Evolutionary conservation across 148 eudicot genomes (phyloP), one percentile per base, ranked within the genome.

Genomic region (Limonium bicolor): DNA sequence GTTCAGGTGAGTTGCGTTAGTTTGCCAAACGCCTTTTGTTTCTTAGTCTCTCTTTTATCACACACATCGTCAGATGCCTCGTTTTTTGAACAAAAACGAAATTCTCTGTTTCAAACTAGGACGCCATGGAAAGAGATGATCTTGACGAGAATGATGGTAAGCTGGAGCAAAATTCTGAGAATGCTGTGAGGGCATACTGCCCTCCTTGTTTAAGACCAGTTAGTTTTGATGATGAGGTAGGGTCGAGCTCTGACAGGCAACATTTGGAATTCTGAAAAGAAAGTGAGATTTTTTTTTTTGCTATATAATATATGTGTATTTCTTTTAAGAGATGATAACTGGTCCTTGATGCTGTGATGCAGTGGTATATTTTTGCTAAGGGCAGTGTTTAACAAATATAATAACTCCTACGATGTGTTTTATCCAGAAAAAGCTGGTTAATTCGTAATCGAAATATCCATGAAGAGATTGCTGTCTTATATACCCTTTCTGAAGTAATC

Each of bases 181-280:
- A 67, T 27, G 92, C 92, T 5, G 56, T 72, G 11, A 62, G 57
- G 20, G 82, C 86, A 22, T 85, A 80, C 56, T 54, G 71, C 41
- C 82, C 92, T 41, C 95, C 95, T 4, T 80, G 69, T 56, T 64
- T 85, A 62, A 48, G 52, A 38, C 82, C 86, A 3, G 35, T 59
- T 36, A 49, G 60, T 50, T 36, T 43, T 19, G 15, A 44, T 12
- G 64, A 57, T 12, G 64, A 57, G 31, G 71, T 34, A 39, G 85
- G 64, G 59, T 72, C 86, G 15, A 71, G 75, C 58, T 77, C 82
- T 11, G n/a, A 43, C 42, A 55, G 56, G 34, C 70, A 30, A 23
- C 36, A 24, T 9, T 13, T 40, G 22, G 41, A 28, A 16, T 25
- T 24, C 27, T 22, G 18, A 43, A 29, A n/a, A n/a, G n/a, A n/a